A percentile compares a stretch with the other conserved stretches of the same genome.
These are phyloP conservation scores for Lizonia empirigonia DNA, from an alignment of 2,329 filamentous ascomycete genomes.

Conservation along the genomic window DNA sequence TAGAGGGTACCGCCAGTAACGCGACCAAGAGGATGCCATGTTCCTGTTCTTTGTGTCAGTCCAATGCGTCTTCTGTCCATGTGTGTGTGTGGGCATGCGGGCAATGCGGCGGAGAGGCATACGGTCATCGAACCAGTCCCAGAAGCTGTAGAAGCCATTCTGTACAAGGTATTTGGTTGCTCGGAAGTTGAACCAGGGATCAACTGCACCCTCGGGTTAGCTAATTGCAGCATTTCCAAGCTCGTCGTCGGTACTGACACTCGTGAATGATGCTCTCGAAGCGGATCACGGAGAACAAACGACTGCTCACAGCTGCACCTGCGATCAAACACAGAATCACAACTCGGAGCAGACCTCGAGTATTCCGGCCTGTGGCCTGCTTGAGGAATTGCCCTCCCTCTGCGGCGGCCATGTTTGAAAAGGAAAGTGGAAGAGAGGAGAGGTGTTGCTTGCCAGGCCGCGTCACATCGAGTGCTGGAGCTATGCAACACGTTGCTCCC, in stretches of 20 bases:
- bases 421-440: slow-evolving; percentile 29
- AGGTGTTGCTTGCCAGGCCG: slow-evolving; percentile 40
- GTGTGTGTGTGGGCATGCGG: not conserved
- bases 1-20: slow-evolving; percentile 99
- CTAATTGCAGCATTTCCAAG: slow-evolving; percentile 24
- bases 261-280: slow-evolving; percentile 99
- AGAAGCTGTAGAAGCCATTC: slow-evolving; percentile 98
- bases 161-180: slow-evolving; percentile 97
- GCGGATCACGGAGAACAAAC: slow-evolving; percentile 97
- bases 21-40: slow-evolving; percentile 98
- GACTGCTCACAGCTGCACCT: slow-evolving; percentile 86
- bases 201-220: slow-evolving; percentile 66
- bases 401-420: slow-evolving; percentile 47
- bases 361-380: slow-evolving; percentile 79
- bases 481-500: slow-evolving; percentile 33
- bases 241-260: slow-evolving; percentile 68
- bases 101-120: slow-evolving; percentile 44
- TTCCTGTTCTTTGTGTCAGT: slow-evolving; percentile 59
- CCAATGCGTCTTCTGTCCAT: slow-evolving; percentile 8
- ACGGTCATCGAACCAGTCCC: slow-evolving; percentile 99
- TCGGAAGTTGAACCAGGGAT: slow-evolving; percentile 99
- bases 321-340: slow-evolving; percentile 92
- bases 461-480: slow-evolving; percentile 39
- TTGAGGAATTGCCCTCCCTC: slow-evolving; percentile 65
- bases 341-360: slow-evolving; percentile 82